Percentiles rank a stretch among this genome's conserved stretches.
Conservation (phyloP, 2,329 filamentous ascomycete species). For the Claviceps pazoutovae region DNA sequence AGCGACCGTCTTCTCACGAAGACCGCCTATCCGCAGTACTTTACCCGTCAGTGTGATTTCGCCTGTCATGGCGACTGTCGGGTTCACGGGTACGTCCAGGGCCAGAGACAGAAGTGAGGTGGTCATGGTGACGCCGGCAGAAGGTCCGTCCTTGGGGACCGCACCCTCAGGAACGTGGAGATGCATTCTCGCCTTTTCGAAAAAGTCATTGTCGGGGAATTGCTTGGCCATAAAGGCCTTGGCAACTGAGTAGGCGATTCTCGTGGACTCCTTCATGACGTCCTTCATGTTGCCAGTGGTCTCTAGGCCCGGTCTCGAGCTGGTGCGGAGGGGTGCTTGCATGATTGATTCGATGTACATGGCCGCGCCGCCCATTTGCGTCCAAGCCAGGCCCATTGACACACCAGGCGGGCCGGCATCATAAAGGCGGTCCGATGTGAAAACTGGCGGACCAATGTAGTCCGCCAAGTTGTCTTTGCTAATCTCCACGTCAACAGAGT, state of each 20-base stretch:
- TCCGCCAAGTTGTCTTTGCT: constrained; percentile 84
- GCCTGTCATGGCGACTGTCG: constrained; percentile 92
- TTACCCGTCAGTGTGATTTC: constrained; percentile 95
- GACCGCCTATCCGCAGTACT: constrained; percentile 82
- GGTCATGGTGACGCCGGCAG: constrained; percentile 96
- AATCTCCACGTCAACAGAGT: constrained; percentile 74
- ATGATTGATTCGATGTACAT: constrained; percentile 96
- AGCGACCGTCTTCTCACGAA: constrained; percentile 94
- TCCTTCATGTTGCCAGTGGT: constrained; percentile 89
- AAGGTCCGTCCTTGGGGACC: constrained; percentile 85
- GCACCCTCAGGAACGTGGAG: constrained; percentile 94
- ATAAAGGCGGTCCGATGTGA: constrained; percentile 90
- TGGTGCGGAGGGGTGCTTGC: constrained; percentile 62
- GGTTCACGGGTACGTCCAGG: constrained; percentile 62
- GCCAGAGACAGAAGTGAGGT: constrained; percentile 79
- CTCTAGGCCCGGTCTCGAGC: constrained; percentile 66
- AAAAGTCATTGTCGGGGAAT: constrained; percentile 87
- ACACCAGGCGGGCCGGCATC: constrained; percentile 88
- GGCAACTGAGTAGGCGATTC: constrained; percentile 90
- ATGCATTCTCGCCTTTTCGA: constrained; percentile 89
- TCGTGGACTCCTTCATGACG: constrained; percentile 96
- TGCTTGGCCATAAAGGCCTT: constrained; percentile 76
- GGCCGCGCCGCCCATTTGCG: constrained; percentile 87
- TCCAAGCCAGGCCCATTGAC: constrained; percentile 97
- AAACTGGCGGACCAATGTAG: constrained; percentile 90